Base-by-base conservation (phyloP, 768 basidiomycete species). In the Boletus sp. region DNA sequence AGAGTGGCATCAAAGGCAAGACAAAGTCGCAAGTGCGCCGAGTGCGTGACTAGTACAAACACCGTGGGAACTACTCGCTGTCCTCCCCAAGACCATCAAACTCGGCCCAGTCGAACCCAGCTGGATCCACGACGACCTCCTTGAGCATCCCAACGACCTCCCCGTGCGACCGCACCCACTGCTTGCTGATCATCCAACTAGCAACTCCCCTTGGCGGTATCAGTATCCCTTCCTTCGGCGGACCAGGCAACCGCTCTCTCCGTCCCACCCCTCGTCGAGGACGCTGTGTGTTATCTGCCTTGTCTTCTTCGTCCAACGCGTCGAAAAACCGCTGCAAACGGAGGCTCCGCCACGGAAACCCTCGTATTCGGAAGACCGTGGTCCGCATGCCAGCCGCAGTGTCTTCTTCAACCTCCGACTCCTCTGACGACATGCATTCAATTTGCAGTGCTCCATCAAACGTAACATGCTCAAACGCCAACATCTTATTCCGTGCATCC, bases 371-470 rank as follows among this genome's bases (percentile, higher is more conserved):
- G 23, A 89, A 69, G 9, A 76, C 58, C 32, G 71, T 73, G 55
- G 64, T 67, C 35, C 69, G 65, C 39, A 65, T 57, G 23, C 66
- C 72, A 5, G 62, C 56, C 40, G 47, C 60, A 2, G 62, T 42
- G 30, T 68, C 70, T 33, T 71, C 68, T 34, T 85, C 86, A 46
- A 70, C 72, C 57, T 83, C 82, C 14, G 88, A 89, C 66, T 90
- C 88, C 59, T 90, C 88, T 30, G 84, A 85, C 27, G 88, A 90
- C 84, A 90, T 88, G 69, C 87, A 90, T 44, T 90, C 88, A 19
- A 82, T 56, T 56, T 85, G 83, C 53, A 90, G 68, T 14, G 88
- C 87, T 14, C 82, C 81, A 62, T 89, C 85, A 62, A 90, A 90
- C 14, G 73, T 77, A 25, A 81, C 74, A 66, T 88, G 83, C 51